These are phyloP conservation scores for Auricularia heimuer DNA, from an alignment of 768 basidiomycete genomes.

Conservation along the genomic window DNA sequence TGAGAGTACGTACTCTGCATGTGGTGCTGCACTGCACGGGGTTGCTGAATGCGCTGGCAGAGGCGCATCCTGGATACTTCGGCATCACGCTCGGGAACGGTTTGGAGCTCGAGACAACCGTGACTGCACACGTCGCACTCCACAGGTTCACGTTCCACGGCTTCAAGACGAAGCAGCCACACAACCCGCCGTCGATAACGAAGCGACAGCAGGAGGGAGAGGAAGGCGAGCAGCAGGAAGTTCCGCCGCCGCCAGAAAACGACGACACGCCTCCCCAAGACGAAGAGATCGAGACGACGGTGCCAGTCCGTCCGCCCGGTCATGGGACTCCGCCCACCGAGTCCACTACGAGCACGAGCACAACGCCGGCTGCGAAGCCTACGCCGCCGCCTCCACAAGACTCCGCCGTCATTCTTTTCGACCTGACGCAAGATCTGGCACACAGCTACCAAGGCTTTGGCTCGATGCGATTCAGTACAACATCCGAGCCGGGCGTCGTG, in stretches of 20 bases:
- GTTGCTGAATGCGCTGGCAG: not conserved
- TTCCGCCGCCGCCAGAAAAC: not conserved
- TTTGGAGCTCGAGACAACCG: constrained; percentile 10
- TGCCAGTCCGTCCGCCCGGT: too few relatives aligned
- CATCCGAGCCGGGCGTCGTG: constrained; percentile 1
- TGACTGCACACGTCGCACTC: constrained; percentile 10
- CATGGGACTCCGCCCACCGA: not conserved
- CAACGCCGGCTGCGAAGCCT: not conserved
- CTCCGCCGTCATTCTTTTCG: constrained; percentile 7
- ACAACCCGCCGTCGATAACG: not conserved
- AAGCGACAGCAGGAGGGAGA: not conserved
- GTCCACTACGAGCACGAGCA: not conserved
- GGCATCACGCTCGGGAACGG: constrained; percentile 9
- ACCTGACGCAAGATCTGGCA: constrained; percentile 8
- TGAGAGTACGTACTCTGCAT: not conserved
- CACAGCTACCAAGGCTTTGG: constrained; percentile 10
- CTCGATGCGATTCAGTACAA: not conserved
- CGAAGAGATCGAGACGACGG: too few relatives aligned
- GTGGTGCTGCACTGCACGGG: not conserved
- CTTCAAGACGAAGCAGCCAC: not conserved
- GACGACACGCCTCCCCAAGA: too few relatives aligned
- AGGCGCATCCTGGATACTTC: constrained; percentile 4
- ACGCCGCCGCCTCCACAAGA: not conserved
- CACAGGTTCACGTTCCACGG: constrained; percentile 9
- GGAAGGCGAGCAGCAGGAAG: not conserved